Evolutionary conservation across 805 yeast species (phyloP).

Genomic region (Teunomyces aglyptinius): DNA sequence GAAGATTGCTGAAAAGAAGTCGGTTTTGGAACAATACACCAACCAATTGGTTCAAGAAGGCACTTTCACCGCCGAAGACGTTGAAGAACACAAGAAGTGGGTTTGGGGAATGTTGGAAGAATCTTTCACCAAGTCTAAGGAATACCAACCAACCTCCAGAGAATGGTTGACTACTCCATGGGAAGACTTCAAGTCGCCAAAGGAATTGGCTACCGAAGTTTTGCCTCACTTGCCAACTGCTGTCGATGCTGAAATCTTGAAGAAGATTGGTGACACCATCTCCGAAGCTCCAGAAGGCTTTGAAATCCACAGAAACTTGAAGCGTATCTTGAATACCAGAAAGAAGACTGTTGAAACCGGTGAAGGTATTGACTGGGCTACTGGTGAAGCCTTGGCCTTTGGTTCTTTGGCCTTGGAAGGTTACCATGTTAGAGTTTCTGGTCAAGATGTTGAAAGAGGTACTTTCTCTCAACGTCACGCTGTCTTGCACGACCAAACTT

Average conservation of each 20-base stretch:
- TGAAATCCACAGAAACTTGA: conserved; percentile 90
- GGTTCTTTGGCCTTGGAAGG: conserved; percentile 93
- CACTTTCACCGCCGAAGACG: conserved; percentile 83
- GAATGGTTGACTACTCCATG: conserved; percentile 99
- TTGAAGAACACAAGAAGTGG: conserved; percentile 96
- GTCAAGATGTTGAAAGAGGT: conserved; percentile 99
- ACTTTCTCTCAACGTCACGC: conserved; percentile 99
- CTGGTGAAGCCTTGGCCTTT: conserved; percentile 98
- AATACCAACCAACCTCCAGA: conserved; percentile 84
- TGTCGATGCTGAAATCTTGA: conserved; percentile 66
- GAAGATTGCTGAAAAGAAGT: conserved; percentile 82
- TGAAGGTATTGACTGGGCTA: conserved; percentile 97
- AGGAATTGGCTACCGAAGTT: conserved; percentile 91
- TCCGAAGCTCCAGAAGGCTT: conserved; percentile 86
- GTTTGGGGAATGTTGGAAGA: conserved; percentile 94
- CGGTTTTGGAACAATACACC: conserved; percentile 83
- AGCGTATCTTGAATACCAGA: conserved; percentile 88
- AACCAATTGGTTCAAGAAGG: conserved; percentile 80
- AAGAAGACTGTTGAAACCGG: conserved; percentile 84
- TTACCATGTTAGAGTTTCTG: conserved; percentile 93
- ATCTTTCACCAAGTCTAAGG: conserved; percentile 83
- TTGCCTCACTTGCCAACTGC: conserved; percentile 96
- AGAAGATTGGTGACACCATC: conserved; percentile 73
- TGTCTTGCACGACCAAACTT: conserved; percentile 91
- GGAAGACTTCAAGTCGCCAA: conserved; percentile 98